Base-by-base conservation (phyloP, 176 grass and related monocot genomes). In the Oryza officinalis region DNA sequence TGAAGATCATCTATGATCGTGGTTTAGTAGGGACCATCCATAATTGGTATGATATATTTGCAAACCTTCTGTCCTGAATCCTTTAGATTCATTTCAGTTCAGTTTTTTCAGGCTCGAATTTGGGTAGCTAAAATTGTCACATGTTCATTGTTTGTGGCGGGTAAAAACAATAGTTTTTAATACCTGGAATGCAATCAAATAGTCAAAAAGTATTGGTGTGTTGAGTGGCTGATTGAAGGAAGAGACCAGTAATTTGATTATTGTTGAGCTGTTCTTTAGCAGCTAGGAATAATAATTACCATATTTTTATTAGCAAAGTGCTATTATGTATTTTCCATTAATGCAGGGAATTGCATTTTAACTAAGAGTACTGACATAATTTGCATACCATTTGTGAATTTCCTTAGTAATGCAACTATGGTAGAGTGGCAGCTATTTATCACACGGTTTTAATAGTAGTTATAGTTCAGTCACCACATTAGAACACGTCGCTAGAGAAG, bases 1-100 rank as follows among this genome's bases (percentile, higher is more conserved):
- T 95, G 88, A 95, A 95, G 66, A 84, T 90, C 68, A 92, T 95
- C 59, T 95, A 95, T 72, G 90, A 95, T 74, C 85, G 88, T 57
- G 93, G 93, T 86, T 88, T 95, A 86, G 81, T 95, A 64, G 93
- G 93, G 63, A 90, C 83, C 67, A 57, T 81, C 59, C 93, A 95
- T 80, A 71, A 92, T 50, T 95, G 93, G 93, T 95, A 82, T 84
- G 78, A 35, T 22, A 6, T 52, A 64, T 60, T 44, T 73, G 14
- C 33, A 49, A 71, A 63, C 63, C 72, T 79, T 82, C 17, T 65
- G 4, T 3, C 8, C 22, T 49, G 3, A 15, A 80, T 20, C 43
- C 11, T 44, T 37, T 67, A 38, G 77, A 49, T 75, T 87, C 5
- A 65, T 52, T 69, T 59, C 41, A 44, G 57, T 87, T 43, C n/a